phyloP scores from a whole-genome alignment of 176 grass and related monocot genomes.

The Rhynchospora pubera region DNA sequence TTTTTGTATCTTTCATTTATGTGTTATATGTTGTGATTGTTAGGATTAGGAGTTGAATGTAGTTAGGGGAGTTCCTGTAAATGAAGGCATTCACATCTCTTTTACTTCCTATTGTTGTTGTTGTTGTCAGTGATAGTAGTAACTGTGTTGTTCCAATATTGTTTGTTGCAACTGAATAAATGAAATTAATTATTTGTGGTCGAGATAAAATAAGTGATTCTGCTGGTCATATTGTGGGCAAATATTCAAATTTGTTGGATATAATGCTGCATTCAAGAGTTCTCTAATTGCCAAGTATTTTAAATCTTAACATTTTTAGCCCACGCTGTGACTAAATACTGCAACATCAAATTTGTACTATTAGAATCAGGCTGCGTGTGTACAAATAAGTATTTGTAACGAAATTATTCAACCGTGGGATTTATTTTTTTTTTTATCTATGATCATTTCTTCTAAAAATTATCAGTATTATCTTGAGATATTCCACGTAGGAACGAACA shows the following conservation, averaged over 20 bases:
- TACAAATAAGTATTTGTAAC: background rate
- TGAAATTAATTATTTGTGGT: background rate
- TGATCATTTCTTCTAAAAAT: background rate
- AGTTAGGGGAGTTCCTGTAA: constrained; percentile 22
- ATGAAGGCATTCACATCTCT: constrained; percentile 11
- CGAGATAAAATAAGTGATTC: background rate
- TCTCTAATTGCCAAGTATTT: too few relatives aligned
- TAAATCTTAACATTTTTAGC: too few relatives aligned
- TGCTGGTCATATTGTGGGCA: background rate
- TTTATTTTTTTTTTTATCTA: background rate
- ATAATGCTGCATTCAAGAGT: too few relatives aligned
- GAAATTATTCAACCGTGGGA: background rate
- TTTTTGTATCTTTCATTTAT: background rate
- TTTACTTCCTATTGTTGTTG: background rate
- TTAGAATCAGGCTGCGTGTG: background rate
- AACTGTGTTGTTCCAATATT: constrained; percentile 9
- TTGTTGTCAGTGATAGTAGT: background rate
- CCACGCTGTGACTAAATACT: background rate
- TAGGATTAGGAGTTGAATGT: constrained; percentile 3
- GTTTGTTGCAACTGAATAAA: constrained; percentile 6
- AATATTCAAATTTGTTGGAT: background rate
- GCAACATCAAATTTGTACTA: background rate
- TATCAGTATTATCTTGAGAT: background rate
- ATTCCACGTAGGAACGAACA: background rate
- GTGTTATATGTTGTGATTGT: background rate